Evolutionary conservation across 2,329 filamentous ascomycete genomes (phyloP).

Genomic region (Ascochyta lentis): DNA sequence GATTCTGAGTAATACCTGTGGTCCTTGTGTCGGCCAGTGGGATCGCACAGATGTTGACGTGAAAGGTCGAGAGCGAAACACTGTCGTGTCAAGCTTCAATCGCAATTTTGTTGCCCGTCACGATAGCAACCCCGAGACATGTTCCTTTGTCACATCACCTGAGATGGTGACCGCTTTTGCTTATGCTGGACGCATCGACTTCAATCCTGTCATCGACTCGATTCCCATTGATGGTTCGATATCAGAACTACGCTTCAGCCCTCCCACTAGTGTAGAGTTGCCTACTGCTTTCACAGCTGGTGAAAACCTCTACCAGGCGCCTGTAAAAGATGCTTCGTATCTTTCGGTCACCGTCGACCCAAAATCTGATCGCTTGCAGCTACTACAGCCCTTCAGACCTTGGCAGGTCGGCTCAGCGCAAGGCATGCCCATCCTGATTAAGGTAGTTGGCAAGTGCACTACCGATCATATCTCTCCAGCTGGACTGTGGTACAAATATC

Average conservation of each 20-base stretch:
- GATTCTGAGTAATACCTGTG: conserved; percentile 46
- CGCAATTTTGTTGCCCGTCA: conserved; percentile 49
- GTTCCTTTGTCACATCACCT: conserved; percentile 58
- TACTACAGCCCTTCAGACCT: conserved; percentile 22
- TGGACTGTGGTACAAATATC: conserved; percentile 50
- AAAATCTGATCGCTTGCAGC: conserved; percentile 35
- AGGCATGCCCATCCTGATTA: conserved; percentile 41
- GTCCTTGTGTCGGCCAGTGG: conserved; percentile 48
- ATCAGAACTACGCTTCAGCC: too few species aligned
- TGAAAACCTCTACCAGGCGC: conserved; percentile 35
- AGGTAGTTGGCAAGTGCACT: conserved; percentile 49
- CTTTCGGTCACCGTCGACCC: conserved; percentile 36
- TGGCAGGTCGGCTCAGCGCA: conserved; percentile 35
- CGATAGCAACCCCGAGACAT: conserved; percentile 53
- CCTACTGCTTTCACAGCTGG: conserved; percentile 30
- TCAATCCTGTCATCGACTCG: conserved; percentile 41
- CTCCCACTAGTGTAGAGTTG: too few species aligned
- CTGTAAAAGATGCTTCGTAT: conserved; percentile 24
- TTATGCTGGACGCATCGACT: conserved; percentile 26
- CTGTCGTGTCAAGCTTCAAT: conserved; percentile 48
- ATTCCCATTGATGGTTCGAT: conserved; percentile 13
- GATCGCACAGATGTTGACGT: conserved; percentile 42
- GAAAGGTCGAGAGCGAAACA: conserved; percentile 37
- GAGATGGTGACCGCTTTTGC: conserved; percentile 53
- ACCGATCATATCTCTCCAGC: conserved; percentile 52